Percentiles rank a stretch among this genome's conserved stretches.
Conservation (phyloP, 2,329 filamentous ascomycete genomes). For the Didymella lethalis region DNA sequence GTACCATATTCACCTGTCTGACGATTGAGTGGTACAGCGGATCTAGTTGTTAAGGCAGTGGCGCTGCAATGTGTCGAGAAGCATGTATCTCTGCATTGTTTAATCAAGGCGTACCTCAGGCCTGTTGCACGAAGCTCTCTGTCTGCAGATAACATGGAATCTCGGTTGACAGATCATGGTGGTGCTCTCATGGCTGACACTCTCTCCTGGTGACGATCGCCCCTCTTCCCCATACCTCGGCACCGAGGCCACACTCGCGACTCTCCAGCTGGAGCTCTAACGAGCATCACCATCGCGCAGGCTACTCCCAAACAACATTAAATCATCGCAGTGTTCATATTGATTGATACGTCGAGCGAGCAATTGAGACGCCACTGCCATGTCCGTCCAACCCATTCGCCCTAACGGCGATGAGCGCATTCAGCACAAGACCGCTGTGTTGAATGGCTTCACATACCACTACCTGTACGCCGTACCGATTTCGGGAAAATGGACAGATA, state of each 20-base stretch:
- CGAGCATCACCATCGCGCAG: neutral
- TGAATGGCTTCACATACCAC: slow-evolving; percentile 76
- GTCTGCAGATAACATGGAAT: too few relatives aligned
- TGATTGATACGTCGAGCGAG: neutral
- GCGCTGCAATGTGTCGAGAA: too few relatives aligned
- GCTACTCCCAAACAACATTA: neutral
- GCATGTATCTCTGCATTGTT: too few relatives aligned
- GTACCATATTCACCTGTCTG: too few relatives aligned
- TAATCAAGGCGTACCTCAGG: too few relatives aligned
- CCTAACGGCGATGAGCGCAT: slow-evolving; percentile 71
- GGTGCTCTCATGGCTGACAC: neutral
- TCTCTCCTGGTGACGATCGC: neutral
- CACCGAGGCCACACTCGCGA: neutral
- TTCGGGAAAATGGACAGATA: slow-evolving; percentile 56
- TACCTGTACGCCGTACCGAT: slow-evolving; percentile 62
- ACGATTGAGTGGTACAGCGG: too few relatives aligned
- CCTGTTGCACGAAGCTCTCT: too few relatives aligned
- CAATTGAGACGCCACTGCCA: neutral
- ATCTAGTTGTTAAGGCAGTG: too few relatives aligned
- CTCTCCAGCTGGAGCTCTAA: neutral
- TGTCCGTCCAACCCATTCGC: slow-evolving; percentile 65
- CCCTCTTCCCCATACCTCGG: slow-evolving; percentile 5
- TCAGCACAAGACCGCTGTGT: slow-evolving; percentile 66
- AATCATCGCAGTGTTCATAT: neutral
- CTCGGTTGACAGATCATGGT: neutral